phyloP scores from a whole-genome alignment of 106 monocot species.

The Allium cepa region DNA sequence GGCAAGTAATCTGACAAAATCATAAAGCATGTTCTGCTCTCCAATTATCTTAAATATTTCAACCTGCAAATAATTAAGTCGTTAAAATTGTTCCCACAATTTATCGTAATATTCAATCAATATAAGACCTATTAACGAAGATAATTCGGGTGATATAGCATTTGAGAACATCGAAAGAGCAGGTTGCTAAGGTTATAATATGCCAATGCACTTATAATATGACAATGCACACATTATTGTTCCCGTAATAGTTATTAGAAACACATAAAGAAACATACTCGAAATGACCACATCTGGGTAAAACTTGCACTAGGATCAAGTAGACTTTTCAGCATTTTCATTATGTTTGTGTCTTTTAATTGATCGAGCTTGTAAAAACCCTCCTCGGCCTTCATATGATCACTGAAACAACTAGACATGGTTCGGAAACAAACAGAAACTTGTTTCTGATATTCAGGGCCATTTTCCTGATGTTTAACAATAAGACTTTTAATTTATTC shows the following conservation, averaged over 20 bases:
- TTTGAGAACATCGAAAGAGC: too few species aligned
- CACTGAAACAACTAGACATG: conserved; percentile 84
- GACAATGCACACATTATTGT: background rate
- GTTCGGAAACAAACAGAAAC: conserved; percentile 49
- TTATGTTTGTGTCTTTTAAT: conserved; percentile 79
- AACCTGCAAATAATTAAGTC: conserved; percentile 41
- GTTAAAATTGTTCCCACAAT: background rate
- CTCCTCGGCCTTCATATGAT: conserved; percentile 76
- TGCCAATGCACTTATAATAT: too few species aligned
- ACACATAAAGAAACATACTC: conserved; percentile 37
- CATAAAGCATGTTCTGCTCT: conserved; percentile 77
- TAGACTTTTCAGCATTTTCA: conserved; percentile 63
- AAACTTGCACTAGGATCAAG: conserved; percentile 65
- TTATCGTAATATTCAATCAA: background rate
- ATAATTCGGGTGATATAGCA: too few species aligned
- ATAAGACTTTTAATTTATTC: conserved; percentile 7
- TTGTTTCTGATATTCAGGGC: conserved; percentile 68
- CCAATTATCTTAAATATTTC: conserved; percentile 88
- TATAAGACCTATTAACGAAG: background rate
- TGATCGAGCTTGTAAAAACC: conserved; percentile 72
- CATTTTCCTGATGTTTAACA: conserved; percentile 59
- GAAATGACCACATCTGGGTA: conserved; percentile 51
- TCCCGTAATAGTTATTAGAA: background rate
- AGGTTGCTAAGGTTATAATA: conserved; percentile 22
- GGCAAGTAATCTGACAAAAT: conserved; percentile 77